phyloP scores from a whole-genome alignment of 2,329 filamentous ascomycete species.

The Fusarium phyllophilum region DNA sequence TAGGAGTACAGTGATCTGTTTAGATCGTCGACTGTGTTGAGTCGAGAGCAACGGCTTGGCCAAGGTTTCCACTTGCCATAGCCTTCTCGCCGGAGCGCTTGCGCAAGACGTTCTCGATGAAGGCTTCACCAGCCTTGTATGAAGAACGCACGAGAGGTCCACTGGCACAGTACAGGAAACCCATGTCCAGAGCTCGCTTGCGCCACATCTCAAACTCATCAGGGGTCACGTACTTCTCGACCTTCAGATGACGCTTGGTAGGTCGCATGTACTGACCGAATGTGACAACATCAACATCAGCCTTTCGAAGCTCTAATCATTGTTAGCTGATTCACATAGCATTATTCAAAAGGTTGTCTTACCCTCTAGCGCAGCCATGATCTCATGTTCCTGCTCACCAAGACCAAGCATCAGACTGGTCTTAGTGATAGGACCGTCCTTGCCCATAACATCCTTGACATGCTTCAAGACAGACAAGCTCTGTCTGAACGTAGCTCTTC shows the following conservation, averaged over 20 bases:
- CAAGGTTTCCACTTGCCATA: slow-evolving; percentile 48
- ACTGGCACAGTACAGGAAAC: slow-evolving; percentile 95
- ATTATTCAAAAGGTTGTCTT: slow-evolving; percentile 39
- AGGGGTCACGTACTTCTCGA: slow-evolving; percentile 93
- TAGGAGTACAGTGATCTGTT: slow-evolving; percentile 6
- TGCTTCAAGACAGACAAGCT: slow-evolving; percentile 81
- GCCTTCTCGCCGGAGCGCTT: slow-evolving; percentile 71
- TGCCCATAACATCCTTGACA: slow-evolving; percentile 78
- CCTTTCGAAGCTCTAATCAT: slow-evolving; percentile 75
- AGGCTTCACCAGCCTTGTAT: slow-evolving; percentile 98
- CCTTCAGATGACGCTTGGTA: slow-evolving; percentile 96
- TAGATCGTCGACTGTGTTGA: slow-evolving; percentile 42
- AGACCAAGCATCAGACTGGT: slow-evolving; percentile 97
- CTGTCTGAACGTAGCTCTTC: slow-evolving; percentile 88
- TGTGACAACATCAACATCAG: slow-evolving; percentile 91
- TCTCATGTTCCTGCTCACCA: slow-evolving; percentile 88
- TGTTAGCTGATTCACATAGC: slow-evolving; percentile 19
- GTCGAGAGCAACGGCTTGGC: slow-evolving; percentile 54
- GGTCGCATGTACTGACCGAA: slow-evolving; percentile 99
- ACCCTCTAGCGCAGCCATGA: slow-evolving; percentile 81
- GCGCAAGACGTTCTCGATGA: slow-evolving; percentile 97
- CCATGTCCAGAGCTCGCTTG: slow-evolving; percentile 89
- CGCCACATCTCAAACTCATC: slow-evolving; percentile 93
- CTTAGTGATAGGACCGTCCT: slow-evolving; percentile 89
- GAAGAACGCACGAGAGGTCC: slow-evolving; percentile 93